Evolutionary conservation across 1,139 yeast species (phyloP).

Genomic region (Debaryomyces coudertii): DNA sequence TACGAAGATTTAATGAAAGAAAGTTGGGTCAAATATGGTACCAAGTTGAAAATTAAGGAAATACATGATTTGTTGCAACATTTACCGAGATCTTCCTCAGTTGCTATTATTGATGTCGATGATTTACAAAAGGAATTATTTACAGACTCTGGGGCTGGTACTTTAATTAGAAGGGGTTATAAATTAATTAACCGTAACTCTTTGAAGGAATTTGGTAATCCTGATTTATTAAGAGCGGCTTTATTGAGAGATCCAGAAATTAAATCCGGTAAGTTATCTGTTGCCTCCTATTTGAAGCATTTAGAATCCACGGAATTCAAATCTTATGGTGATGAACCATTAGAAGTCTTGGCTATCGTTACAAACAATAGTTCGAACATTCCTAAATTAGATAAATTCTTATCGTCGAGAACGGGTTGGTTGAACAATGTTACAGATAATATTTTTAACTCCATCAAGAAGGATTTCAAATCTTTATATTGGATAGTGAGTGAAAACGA

Average conservation of each 20-base stretch:
- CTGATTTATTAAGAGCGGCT: constrained; percentile 75
- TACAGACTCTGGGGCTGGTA: constrained; percentile 99
- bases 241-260: constrained; percentile 78
- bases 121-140: constrained; percentile 96
- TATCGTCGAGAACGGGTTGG: constrained; percentile 93
- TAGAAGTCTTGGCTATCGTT: constrained; percentile 91
- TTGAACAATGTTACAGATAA: constrained; percentile 95
- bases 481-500: constrained; percentile 94
- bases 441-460: constrained; percentile 79
- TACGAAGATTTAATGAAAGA: constrained; percentile 87
- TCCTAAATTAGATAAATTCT: constrained; percentile 83
- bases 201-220: constrained; percentile 71
- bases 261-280: constrained; percentile 69
- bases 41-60: constrained; percentile 94
- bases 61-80: constrained; percentile 92
- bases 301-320: constrained; percentile 68
- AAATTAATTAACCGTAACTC: constrained; percentile 74
- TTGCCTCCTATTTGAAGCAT: constrained; percentile 78
- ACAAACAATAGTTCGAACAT: constrained; percentile 44
- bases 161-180: constrained; percentile 96
- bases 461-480: constrained; percentile 72
- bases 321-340: constrained; percentile 93
- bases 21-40: constrained; percentile 98
- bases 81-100: constrained; percentile 95
- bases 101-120: constrained; percentile 92